Evolutionary conservation across 768 basidiomycete species (phyloP), one percentile per base, ranked within the genome.

Genomic region (Rhodocollybia butyracea): DNA sequence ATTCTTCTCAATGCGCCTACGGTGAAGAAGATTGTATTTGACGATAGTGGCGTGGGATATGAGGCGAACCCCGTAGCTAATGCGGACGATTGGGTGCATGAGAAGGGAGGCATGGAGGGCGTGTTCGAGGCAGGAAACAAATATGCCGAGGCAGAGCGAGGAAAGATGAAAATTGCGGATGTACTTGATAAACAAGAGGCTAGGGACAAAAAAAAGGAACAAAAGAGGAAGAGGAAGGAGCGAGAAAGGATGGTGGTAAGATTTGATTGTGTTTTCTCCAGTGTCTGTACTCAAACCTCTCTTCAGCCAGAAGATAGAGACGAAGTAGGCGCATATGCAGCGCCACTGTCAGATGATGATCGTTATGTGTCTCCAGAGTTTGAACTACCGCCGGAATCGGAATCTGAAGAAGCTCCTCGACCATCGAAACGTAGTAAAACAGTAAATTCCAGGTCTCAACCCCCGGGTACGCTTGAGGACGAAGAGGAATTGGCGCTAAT

Each of bases 141-240:
- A 66, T 97, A 91, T 64, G 85, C 86, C 26, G 82, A 86, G 68
- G 79, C 75, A 42, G 92, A 96, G 72, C 74, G 84, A 57, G 81
- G 77, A 51, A 87, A 82, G 75, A 77, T 98, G 80, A 78, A 74
- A 61, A 73, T 77, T 11, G 82, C 79, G 24, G 92, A 96, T 66
- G 76, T 84, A 43, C 54, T 73, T 42, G 96, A 99, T 73, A 89
- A 89, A 71, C 81, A 82, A 56, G 83, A 91, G 61, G 94, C 90
- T 5, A 88, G 80, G 68, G 91, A 89, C 65, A 95, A 94, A 80
- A 89, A 86, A 72, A 73, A 79, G 59, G 95, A 97, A 69, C 94
- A 91, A 79, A 97, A 96, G 76, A 75, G 91, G 59, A 96, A 94
- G 73, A 75, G 90, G 64, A 96, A 95, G 72, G 88, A 92, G 54